Conservation (phyloP, 208 protist genomes). For the Leishmania aethiopica region DNA sequence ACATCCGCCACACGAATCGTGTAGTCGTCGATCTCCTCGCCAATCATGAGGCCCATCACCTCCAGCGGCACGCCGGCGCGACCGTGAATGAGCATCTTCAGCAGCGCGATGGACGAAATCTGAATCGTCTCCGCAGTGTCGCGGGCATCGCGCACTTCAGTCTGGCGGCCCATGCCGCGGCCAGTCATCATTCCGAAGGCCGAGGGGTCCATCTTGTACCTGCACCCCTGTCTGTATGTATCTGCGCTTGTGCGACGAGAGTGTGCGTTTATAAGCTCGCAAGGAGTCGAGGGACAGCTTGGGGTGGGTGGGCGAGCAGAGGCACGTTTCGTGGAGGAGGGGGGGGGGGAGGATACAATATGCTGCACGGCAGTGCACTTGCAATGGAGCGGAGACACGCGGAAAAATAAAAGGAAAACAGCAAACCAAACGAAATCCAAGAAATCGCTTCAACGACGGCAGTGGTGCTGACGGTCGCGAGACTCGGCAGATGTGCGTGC, state of each 20-base stretch:
- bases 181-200: constrained; percentile 28
- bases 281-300: not conserved
- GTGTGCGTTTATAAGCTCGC: not conserved
- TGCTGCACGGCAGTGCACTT: not conserved
- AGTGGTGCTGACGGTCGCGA: not conserved
- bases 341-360: not conserved
- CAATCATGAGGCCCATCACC: constrained; percentile 99
- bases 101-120: constrained; percentile 99
- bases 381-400: not conserved
- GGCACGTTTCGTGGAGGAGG: not conserved
- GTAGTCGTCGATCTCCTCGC: constrained; percentile 99
- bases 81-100: constrained; percentile 99
- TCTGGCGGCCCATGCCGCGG: constrained; percentile 24
- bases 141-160: constrained; percentile 55
- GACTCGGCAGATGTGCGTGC: not conserved
- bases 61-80: constrained; percentile 99
- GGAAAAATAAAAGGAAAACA: not conserved
- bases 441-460: not conserved
- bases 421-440: not conserved
- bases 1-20: constrained; percentile 99
- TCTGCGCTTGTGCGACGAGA: not conserved
- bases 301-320: not conserved
- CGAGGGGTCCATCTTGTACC: constrained; percentile 18
- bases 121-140: constrained; percentile 99
- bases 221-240: not conserved